These are phyloP conservation scores for Daldinia sp. DNA, from an alignment of 2,329 filamentous ascomycete genomes.

Conservation along the genomic window DNA sequence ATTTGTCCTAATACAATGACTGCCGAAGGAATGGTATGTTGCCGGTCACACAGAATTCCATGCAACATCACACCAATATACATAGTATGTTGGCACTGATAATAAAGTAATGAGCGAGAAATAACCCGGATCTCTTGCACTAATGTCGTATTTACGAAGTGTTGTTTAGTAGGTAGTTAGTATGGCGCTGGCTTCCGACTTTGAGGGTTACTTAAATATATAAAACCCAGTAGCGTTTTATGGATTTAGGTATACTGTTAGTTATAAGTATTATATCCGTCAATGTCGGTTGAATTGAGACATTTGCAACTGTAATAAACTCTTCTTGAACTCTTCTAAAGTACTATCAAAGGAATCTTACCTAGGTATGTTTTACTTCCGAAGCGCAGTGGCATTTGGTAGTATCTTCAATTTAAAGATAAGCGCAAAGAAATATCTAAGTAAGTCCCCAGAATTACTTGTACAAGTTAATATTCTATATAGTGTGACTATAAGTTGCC, in stretches of 20 bases:
- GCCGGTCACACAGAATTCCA: neutral
- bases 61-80: neutral
- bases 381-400: too few relatives aligned
- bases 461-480: neutral
- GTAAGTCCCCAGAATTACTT: neutral
- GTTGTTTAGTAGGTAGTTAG: too few relatives aligned
- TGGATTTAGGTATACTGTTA: too few relatives aligned
- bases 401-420: too few relatives aligned
- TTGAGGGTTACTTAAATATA: too few relatives aligned
- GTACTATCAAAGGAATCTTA: too few relatives aligned
- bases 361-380: too few relatives aligned
- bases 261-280: too few relatives aligned
- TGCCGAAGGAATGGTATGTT: neutral
- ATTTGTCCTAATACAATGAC: neutral
- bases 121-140: too few relatives aligned
- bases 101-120: neutral
- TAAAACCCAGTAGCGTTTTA: too few relatives aligned
- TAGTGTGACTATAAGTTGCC: neutral
- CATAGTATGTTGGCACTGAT: neutral
- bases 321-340: neutral
- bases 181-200: too few relatives aligned
- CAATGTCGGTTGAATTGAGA: neutral
- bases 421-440: neutral
- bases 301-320: neutral
- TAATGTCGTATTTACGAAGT: neutral